Evolutionary conservation across 495 filamentous ascomycete genomes (phyloP).

Genomic region (Podospora comata): DNA sequence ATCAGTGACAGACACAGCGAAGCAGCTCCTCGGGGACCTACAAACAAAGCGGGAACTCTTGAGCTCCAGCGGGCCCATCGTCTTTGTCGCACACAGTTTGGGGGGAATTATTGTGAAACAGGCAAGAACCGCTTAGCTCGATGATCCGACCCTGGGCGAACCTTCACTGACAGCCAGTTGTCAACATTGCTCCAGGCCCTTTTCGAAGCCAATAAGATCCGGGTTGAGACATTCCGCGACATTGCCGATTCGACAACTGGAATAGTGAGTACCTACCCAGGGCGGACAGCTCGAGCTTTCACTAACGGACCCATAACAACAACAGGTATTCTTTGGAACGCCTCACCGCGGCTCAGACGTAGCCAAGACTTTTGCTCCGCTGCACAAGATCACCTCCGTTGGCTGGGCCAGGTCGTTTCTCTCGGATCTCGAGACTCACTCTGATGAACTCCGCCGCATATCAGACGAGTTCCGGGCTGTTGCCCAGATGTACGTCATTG

Average conservation of each 20-base stretch:
- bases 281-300: too few relatives aligned
- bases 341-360: slow-evolving; percentile 25
- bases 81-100: slow-evolving; percentile 39
- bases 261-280: slow-evolving; percentile 1
- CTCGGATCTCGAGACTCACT: slow-evolving; percentile 7
- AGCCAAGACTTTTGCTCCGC: slow-evolving; percentile 7
- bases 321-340: slow-evolving; percentile 27
- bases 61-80: slow-evolving; percentile 45
- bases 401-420: slow-evolving; percentile 1
- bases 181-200: not conserved
- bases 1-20: slow-evolving; percentile 45
- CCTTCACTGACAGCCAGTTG: not conserved
- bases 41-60: not conserved
- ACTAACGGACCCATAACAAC: not conserved
- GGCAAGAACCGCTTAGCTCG: slow-evolving; percentile 11
- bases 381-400: not conserved
- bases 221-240: not conserved
- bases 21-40: slow-evolving; percentile 3
- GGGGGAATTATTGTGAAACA: slow-evolving; percentile 40
- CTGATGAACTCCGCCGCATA: slow-evolving; percentile 9
- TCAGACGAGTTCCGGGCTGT: slow-evolving; percentile 17
- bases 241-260: slow-evolving; percentile 13
- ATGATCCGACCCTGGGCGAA: too few relatives aligned
- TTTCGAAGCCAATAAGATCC: not conserved
- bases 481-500: slow-evolving; percentile 14